A percentile compares a stretch with the other conserved stretches of the same genome.
Conservation (phyloP, 23 red algal species). For the Agarophyton chilense region DNA sequence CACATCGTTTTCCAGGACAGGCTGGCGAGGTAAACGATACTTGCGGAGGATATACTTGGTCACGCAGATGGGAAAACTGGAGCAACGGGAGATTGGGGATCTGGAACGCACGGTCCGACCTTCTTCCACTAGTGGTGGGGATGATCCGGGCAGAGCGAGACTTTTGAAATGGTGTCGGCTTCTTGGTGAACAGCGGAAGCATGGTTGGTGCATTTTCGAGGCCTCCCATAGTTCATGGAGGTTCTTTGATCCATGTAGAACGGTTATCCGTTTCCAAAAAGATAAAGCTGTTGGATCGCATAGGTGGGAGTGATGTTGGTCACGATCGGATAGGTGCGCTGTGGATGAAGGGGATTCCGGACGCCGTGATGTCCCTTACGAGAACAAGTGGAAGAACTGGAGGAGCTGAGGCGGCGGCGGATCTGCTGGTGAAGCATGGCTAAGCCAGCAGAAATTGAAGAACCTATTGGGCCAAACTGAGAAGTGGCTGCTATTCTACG, state of each 20-base stretch:
- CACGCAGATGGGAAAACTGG: not conserved
- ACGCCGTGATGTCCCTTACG: not conserved
- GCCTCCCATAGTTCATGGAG: not conserved
- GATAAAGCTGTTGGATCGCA: not conserved
- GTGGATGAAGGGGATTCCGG: not conserved
- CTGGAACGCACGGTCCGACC: not conserved
- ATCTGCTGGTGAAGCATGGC: not conserved
- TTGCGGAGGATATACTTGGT: not conserved
- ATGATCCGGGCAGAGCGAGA: not conserved
- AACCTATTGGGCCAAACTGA: not conserved
- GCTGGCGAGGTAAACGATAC: not conserved
- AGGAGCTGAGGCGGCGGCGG: constrained; percentile 16
- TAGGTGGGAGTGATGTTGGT: not conserved
- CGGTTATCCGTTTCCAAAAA: not conserved
- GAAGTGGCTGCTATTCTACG: not conserved
- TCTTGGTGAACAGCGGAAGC: constrained; percentile 10
- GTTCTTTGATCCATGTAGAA: not conserved
- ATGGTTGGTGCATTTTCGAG: not conserved
- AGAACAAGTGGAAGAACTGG: not conserved
- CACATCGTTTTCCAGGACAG: not conserved
- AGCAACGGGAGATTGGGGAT: not conserved
- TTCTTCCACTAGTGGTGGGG: not conserved
- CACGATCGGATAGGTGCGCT: not conserved
- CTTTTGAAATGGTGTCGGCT: not conserved
- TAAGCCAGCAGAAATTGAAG: not conserved